These are phyloP conservation scores for Populus hybrid DNA, from an alignment of 441 rosid species.

Conservation along the genomic window DNA sequence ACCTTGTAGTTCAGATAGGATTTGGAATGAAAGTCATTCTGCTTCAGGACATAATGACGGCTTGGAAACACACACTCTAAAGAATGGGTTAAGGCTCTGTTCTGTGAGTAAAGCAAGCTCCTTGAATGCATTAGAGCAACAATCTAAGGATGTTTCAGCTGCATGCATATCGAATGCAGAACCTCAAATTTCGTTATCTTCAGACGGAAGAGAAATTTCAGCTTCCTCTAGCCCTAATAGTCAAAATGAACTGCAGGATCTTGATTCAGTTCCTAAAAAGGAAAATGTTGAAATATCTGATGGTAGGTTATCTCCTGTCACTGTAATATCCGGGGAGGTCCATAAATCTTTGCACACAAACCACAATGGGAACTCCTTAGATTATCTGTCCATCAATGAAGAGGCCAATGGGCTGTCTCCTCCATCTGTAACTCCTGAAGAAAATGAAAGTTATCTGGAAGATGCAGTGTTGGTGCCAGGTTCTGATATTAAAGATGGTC, in stretches of 20 bases:
- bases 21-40: constrained; percentile 26
- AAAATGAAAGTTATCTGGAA: constrained; percentile 56
- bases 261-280: constrained; percentile 31
- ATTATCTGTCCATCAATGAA: constrained; percentile 31
- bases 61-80: constrained; percentile 22
- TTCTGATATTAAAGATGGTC: constrained; percentile 53
- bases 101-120: constrained; percentile 24
- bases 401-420: constrained; percentile 46
- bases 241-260: constrained; percentile 22
- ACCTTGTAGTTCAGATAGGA: constrained; percentile 28
- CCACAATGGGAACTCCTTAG: constrained; percentile 24
- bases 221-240: constrained; percentile 17
- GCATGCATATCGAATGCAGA: constrained; percentile 17
- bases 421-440: constrained; percentile 43
- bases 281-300: constrained; percentile 22
- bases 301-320: constrained; percentile 25
- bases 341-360: constrained; percentile 24
- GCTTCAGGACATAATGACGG: constrained; percentile 27
- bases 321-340: constrained; percentile 17
- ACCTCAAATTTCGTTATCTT: constrained; percentile 19
- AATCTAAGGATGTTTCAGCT: constrained; percentile 22
- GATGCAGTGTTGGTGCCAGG: constrained; percentile 59
- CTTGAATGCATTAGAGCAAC: constrained; percentile 18
- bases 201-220: constrained; percentile 28
- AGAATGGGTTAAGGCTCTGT: constrained; percentile 35